Percentiles rank a stretch among this genome's conserved stretches.
Evolutionary conservation across 176 grass and related monocot genomes (phyloP).

Genomic region (Puya raimondii): DNA sequence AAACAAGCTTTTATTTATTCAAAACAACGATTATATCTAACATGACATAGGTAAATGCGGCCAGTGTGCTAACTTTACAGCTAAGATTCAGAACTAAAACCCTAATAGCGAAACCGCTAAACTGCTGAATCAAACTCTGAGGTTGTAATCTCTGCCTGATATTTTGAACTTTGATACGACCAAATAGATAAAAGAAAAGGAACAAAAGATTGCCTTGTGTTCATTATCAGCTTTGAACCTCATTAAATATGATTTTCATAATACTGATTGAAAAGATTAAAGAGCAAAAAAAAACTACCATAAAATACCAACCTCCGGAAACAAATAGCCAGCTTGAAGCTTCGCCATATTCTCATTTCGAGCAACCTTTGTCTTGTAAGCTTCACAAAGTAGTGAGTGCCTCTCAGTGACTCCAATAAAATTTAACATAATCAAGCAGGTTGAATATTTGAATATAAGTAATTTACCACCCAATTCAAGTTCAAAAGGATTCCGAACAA

Average conservation of each 20-base stretch:
- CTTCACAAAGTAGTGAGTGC: conserved; percentile 26
- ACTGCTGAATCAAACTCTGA: neutral
- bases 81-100: no score
- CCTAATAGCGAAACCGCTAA: no score
- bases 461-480: neutral
- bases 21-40: no score
- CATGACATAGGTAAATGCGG: no score
- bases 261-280: neutral
- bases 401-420: neutral
- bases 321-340: conserved; percentile 66
- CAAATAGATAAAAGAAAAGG: no score
- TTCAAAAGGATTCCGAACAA: no score
- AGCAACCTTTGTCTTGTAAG: conserved; percentile 73
- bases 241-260: neutral
- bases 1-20: no score
- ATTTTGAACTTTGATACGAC: no score
- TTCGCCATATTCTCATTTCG: conserved; percentile 73
- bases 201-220: no score
- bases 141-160: neutral
- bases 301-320: conserved; percentile 46
- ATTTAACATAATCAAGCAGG: neutral
- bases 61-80: no score
- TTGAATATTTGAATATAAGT: neutral
- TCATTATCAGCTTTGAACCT: no score
- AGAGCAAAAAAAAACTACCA: neutral